A percentile compares a stretch with the other conserved stretches of the same genome.
These are phyloP conservation scores for Botrytis sinoallii DNA, from an alignment of 2,329 filamentous ascomycete species.

Conservation along the genomic window DNA sequence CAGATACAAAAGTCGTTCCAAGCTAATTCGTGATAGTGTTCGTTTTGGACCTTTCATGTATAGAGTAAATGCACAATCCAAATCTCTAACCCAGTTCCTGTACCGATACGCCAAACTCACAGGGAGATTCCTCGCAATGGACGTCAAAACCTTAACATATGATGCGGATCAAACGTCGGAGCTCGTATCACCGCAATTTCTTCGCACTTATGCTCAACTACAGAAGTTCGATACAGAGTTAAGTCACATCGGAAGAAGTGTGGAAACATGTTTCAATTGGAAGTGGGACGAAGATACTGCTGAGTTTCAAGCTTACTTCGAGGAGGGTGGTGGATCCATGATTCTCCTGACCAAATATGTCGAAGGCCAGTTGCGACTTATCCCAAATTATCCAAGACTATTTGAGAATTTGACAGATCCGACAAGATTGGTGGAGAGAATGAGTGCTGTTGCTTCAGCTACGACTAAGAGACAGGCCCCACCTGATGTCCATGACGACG, in stretches of 20 bases:
- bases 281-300: conserved; percentile 35
- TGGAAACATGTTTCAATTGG: conserved; percentile 43
- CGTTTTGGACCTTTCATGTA: conserved; percentile 37
- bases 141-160: conserved; percentile 41
- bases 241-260: conserved; percentile 37
- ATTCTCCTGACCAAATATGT: conserved; percentile 44
- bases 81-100: conserved; percentile 35
- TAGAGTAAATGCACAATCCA: conserved; percentile 26
- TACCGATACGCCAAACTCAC: conserved; percentile 45
- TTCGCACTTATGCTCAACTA: conserved; percentile 45
- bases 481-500: conserved; percentile 29
- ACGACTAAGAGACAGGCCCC: conserved; percentile 22
- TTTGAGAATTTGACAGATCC: conserved; percentile 36
- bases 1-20: background rate
- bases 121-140: conserved; percentile 51
- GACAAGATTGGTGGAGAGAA: conserved; percentile 28
- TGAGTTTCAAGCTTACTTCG: conserved; percentile 31
- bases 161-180: conserved; percentile 39
- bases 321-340: conserved; percentile 44
- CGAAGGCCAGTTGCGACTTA: conserved; percentile 41
- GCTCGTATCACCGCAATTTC: conserved; percentile 45
- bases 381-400: conserved; percentile 48
- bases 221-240: conserved; percentile 37
- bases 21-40: conserved; percentile 30
- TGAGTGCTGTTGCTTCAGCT: conserved; percentile 27